These are phyloP conservation scores for Arthromyces matolae DNA, from an alignment of 768 basidiomycete genomes.

Conservation along the genomic window DNA sequence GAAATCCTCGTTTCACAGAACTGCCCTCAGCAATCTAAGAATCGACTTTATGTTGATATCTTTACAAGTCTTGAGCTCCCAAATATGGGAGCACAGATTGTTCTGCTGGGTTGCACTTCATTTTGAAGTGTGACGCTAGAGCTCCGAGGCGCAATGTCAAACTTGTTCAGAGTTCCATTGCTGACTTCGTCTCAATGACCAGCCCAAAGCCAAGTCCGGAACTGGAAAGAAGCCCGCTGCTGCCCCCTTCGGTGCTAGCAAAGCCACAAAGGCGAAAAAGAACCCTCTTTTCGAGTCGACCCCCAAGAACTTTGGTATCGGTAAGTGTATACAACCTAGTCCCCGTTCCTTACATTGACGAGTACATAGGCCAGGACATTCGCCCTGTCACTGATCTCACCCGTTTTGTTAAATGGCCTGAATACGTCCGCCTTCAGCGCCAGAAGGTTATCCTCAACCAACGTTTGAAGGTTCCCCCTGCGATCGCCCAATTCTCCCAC, in stretches of 20 bases:
- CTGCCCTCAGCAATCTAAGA: conserved; percentile 21
- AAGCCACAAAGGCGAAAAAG: conserved; percentile 72
- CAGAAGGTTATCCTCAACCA: conserved; percentile 98
- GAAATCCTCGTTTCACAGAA: conserved; percentile 13
- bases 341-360: neutral
- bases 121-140: conserved; percentile 39
- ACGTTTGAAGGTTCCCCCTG: conserved; percentile 96
- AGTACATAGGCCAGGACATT: conserved; percentile 78
- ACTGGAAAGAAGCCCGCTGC: conserved; percentile 82
- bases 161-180: conserved; percentile 30
- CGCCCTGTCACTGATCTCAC: conserved; percentile 87
- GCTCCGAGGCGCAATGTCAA: conserved; percentile 49
- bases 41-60: conserved; percentile 15
- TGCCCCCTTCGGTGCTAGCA: conserved; percentile 78
- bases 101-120: conserved; percentile 34
- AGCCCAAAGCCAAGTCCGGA: conserved; percentile 74
- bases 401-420: conserved; percentile 99
- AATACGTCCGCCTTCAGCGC: conserved; percentile 95
- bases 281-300: conserved; percentile 94
- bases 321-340: conserved; percentile 39
- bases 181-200: conserved; percentile 88
- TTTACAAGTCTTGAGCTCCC: conserved; percentile 34
- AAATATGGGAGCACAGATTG: conserved; percentile 37
- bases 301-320: conserved; percentile 94
- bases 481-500: conserved; percentile 96